Evolutionary conservation across 352 stramenopile species (phyloP).

Genomic region (Phytophthora sp.): DNA sequence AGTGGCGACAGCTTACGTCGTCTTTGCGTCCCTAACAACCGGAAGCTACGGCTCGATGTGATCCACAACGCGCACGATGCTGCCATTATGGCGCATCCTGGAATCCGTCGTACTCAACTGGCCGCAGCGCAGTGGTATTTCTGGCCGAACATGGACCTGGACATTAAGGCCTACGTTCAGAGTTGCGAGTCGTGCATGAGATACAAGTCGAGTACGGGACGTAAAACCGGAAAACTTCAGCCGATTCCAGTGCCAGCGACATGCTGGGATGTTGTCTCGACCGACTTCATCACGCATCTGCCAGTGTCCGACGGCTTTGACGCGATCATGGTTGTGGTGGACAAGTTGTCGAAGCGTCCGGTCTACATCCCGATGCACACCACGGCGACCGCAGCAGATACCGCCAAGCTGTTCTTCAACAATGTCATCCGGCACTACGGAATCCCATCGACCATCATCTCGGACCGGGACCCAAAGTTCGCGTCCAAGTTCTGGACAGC

Average conservation of each 20-base stretch:
- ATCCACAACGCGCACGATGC: background rate
- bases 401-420: background rate
- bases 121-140: too few species aligned
- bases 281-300: conserved; percentile 38
- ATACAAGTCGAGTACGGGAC: conserved; percentile 21
- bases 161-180: conserved; percentile 24
- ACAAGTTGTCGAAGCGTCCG: too few species aligned
- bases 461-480: background rate
- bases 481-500: background rate
- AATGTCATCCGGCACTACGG: too few species aligned
- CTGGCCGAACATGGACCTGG: too few species aligned
- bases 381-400: background rate
- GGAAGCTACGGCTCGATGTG: too few species aligned
- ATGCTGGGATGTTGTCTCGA: conserved; percentile 27
- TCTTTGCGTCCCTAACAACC: too few species aligned
- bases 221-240: conserved; percentile 10
- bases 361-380: conserved; percentile 1
- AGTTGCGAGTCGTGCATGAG: conserved; percentile 27
- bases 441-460: too few species aligned
- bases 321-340: too few species aligned
- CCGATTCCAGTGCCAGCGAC: conserved; percentile 3
- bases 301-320: too few species aligned
- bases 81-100: background rate
- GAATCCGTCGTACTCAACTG: too few species aligned
- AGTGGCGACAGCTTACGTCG: too few species aligned